Percentiles rank a stretch among this genome's conserved stretches.
Evolutionary conservation across 768 basidiomycete species (phyloP).

Genomic region (Podaxis carcinomalis): DNA sequence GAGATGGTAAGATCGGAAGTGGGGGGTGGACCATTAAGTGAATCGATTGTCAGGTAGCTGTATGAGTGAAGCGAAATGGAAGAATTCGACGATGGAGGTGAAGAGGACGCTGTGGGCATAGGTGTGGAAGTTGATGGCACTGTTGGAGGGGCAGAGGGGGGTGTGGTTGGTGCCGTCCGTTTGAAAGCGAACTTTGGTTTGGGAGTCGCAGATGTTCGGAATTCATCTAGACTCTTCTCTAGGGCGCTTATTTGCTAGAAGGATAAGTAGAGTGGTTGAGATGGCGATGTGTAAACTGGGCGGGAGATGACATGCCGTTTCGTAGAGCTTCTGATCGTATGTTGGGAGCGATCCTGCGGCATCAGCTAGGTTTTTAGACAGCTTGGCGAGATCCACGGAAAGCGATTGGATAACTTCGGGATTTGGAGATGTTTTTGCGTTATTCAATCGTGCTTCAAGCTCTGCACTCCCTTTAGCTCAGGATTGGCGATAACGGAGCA

Average conservation of each 20-base stretch:
- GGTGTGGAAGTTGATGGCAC: neutral
- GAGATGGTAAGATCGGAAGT: constrained; percentile 58
- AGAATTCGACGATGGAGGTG: constrained; percentile 27
- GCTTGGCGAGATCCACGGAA: constrained; percentile 46
- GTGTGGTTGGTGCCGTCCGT: constrained; percentile 24
- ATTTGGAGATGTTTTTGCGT: constrained; percentile 28
- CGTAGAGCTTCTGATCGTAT: constrained; percentile 73
- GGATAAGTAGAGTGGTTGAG: neutral
- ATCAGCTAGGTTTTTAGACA: constrained; percentile 60
- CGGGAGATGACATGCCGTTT: constrained; percentile 25
- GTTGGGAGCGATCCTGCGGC: constrained; percentile 62
- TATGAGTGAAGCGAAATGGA: constrained; percentile 41
- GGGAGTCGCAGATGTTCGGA: constrained; percentile 39
- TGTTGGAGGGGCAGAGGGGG: constrained; percentile 13
- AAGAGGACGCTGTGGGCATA: constrained; percentile 4
- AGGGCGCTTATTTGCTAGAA: constrained; percentile 62
- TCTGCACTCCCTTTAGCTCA: constrained; percentile 29
- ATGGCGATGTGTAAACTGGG: neutral
- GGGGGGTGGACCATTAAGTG: constrained; percentile 31
- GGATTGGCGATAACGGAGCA: constrained; percentile 8
- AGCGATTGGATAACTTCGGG: constrained; percentile 38
- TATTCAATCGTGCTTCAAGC: constrained; percentile 42
- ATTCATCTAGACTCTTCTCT: constrained; percentile 49
- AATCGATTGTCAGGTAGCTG: constrained; percentile 40
- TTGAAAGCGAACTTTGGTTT: constrained; percentile 70